phyloP scores from a whole-genome alignment of 331 rosid species.

The Spiraea crenata region DNA sequence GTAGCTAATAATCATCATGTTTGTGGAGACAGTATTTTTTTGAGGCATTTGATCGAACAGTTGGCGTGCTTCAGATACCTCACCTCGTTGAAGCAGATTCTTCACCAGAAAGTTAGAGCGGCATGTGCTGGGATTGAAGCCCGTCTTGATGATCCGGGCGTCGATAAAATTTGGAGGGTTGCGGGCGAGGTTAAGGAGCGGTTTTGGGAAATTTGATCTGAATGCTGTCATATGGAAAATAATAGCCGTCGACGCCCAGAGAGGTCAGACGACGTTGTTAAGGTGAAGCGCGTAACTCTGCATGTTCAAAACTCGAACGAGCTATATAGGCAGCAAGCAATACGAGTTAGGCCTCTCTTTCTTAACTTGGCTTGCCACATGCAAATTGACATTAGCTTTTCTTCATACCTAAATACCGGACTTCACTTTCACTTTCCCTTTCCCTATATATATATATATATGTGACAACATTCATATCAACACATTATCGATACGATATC shows the following conservation, averaged over 20 bases:
- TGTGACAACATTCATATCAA: no score
- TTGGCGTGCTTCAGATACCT: slow-evolving; percentile 41
- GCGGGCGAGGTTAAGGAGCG: slow-evolving; percentile 17
- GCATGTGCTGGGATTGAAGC: slow-evolving; percentile 52
- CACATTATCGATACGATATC: no score
- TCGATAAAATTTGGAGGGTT: slow-evolving; percentile 33
- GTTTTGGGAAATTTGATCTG: slow-evolving; percentile 33
- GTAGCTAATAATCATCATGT: slow-evolving; percentile 61
- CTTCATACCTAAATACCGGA: no score
- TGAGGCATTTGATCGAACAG: slow-evolving; percentile 75
- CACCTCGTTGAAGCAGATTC: slow-evolving; percentile 35
- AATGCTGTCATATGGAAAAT: slow-evolving; percentile 10
- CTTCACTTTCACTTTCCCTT: no score
- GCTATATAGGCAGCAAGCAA: no score
- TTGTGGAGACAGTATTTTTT: slow-evolving; percentile 52
- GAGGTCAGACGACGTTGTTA: no score
- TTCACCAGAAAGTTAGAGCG: slow-evolving; percentile 60
- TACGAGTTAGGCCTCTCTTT: no score
- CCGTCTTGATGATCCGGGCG: slow-evolving; percentile 66
- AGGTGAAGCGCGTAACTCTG: background rate
- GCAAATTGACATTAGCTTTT: no score
- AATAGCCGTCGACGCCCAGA: background rate
- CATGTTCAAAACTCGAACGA: background rate
- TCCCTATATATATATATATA: no score
- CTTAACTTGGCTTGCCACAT: no score